These are phyloP conservation scores for Pythium plurisporium DNA, from an alignment of 352 stramenopile genomes.

Conservation along the genomic window DNA sequence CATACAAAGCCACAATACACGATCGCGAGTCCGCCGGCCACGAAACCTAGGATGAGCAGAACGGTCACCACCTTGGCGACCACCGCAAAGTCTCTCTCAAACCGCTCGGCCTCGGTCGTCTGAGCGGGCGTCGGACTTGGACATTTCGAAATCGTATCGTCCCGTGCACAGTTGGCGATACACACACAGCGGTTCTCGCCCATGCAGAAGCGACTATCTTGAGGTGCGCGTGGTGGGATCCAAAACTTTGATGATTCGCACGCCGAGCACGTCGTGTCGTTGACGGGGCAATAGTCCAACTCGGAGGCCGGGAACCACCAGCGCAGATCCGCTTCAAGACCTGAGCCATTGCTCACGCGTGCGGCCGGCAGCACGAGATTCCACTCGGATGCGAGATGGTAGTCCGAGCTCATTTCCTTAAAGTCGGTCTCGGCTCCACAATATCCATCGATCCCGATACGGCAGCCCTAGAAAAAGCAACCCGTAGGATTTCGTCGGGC, in stretches of 20 bases:
- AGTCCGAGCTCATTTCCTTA: neutral
- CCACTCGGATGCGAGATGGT: neutral
- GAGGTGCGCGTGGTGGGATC: neutral
- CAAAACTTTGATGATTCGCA: neutral
- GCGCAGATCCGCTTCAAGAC: neutral
- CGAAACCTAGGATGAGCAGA: too few relatives aligned
- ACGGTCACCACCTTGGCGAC: too few relatives aligned
- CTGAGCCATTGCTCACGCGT: neutral
- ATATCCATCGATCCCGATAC: neutral
- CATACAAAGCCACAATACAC: too few relatives aligned
- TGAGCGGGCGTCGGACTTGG: neutral
- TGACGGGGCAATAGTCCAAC: neutral
- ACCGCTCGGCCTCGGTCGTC: too few relatives aligned
- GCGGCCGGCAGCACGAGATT: neutral
- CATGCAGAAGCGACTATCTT: conserved; percentile 17
- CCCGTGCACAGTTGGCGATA: conserved; percentile 4
- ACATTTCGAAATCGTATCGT: neutral
- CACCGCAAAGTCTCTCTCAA: too few relatives aligned
- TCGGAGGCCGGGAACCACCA: conserved; percentile 9
- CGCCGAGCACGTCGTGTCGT: conserved; percentile 2
- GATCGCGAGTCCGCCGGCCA: too few relatives aligned
- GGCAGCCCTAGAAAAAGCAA: conserved; percentile 4
- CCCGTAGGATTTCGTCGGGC: too few relatives aligned
- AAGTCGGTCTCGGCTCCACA: neutral
- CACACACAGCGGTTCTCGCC: conserved; percentile 9